Evolutionary conservation across 1,284 basidiomycete genomes (phyloP).

Genomic region (Amylostereum areolatum): DNA sequence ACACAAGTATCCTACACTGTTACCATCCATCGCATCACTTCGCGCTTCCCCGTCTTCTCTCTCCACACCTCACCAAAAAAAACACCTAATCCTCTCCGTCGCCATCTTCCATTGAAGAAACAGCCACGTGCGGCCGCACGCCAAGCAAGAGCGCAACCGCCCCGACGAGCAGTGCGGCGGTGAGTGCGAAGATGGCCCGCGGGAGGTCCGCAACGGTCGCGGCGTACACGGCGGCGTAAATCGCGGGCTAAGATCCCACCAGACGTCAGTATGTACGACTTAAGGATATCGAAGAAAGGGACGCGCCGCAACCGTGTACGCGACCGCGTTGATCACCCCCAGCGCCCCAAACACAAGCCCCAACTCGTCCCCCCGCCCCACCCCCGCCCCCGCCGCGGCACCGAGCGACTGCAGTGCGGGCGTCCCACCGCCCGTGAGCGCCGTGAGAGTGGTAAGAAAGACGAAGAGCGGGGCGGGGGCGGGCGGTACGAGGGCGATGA

Average conservation of each 20-base stretch:
- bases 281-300: not conserved
- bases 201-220: slow-evolving; percentile 40
- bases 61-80: too few species aligned
- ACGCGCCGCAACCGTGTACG: slow-evolving; percentile 42
- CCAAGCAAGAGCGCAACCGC: slow-evolving; percentile 20
- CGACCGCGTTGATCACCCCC: slow-evolving; percentile 41
- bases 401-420: slow-evolving; percentile 42
- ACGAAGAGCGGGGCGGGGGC: slow-evolving; percentile 38
- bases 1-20: too few species aligned
- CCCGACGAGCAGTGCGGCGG: slow-evolving; percentile 31
- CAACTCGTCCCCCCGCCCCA: slow-evolving; percentile 37
- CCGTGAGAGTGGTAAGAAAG: slow-evolving; percentile 21
- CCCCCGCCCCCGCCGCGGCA: slow-evolving; percentile 40
- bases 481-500: slow-evolving; percentile 17
- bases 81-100: too few species aligned
- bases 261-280: not conserved
- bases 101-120: too few species aligned
- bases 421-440: slow-evolving; percentile 40
- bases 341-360: slow-evolving; percentile 47
- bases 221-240: slow-evolving; percentile 43
- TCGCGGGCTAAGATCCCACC: slow-evolving; percentile 29
- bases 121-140: slow-evolving; percentile 8
- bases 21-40: too few species aligned
- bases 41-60: too few species aligned
- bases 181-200: slow-evolving; percentile 42